Evolutionary conservation across 768 basidiomycete species (phyloP), one percentile per base, ranked within the genome.

Genomic region (Serendipita sp.): DNA sequence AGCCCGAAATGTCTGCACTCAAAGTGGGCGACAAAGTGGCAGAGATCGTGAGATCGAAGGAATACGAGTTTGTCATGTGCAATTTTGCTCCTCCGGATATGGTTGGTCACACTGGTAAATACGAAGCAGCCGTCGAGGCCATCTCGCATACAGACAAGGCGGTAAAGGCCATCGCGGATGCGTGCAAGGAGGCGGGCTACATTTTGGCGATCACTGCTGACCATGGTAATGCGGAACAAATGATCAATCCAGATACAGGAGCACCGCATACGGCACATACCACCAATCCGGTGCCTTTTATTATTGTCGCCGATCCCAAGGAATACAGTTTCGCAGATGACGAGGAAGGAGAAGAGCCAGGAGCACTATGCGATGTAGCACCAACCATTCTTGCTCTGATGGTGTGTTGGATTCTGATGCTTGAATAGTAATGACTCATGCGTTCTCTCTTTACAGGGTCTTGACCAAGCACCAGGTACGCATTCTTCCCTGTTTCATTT

Each of bases 1-100:
- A 89, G 68, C 93, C 93, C 2, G 82, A 84, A 70, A 96, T 97
- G 93, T 88, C 85, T 71, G 91, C 84, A 3, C 86, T 89, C 68
- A 81, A 77, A 44, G 93, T 97, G 16, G 93, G 91, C 0, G 88
- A 92, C 70, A 91, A 90, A 74, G 92, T 96, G n/a, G 89, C 89
- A 1, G 86, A 91, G 74, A 80, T 92, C 5, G 81, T 97, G 68
- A 80, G 80, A 70, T 77, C 77, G 69, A 75, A 78, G 64, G 78
- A 84, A 52, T 81, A 89, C 70, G 88, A 94, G 48, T 96, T 96
- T 71, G 82, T 96, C 66, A 96, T 96, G 92, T 95, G 91, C 78
- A 96, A 95, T 76, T 96, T 95, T 74, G 93, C 93, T 2, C 93
- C 93, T 41, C 93, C 93, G 3, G 93, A 97, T 71, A 95, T 96